Evolutionary conservation across 1,284 basidiomycete species (phyloP).

Genomic region (Phellinidium pouzarii): DNA sequence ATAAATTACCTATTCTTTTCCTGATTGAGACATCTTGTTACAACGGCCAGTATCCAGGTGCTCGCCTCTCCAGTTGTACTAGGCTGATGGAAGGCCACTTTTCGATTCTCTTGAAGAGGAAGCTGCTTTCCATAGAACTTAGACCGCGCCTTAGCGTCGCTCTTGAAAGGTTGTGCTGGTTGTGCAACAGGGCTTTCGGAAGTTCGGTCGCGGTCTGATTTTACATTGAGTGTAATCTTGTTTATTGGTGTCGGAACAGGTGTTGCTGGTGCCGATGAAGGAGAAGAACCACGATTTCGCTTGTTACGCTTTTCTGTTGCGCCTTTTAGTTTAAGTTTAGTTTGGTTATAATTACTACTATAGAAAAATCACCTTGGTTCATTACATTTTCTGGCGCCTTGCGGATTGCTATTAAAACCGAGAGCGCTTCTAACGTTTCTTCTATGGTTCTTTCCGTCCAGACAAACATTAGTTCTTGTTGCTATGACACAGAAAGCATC

Average conservation of each 20-base stretch:
- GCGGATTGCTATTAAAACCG: slow-evolving; percentile 62
- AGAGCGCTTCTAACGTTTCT: slow-evolving; percentile 60
- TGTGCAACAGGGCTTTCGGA: slow-evolving; percentile 46
- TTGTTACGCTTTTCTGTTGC: slow-evolving; percentile 64
- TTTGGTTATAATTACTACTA: not conserved
- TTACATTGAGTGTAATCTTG: slow-evolving; percentile 38
- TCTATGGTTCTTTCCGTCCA: slow-evolving; percentile 55
- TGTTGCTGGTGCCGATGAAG: slow-evolving; percentile 36
- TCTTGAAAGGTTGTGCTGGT: slow-evolving; percentile 46
- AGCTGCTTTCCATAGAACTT: slow-evolving; percentile 55
- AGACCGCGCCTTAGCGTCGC: slow-evolving; percentile 57
- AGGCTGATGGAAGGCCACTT: slow-evolving; percentile 73
- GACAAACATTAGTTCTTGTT: too few species aligned
- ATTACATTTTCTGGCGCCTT: slow-evolving; percentile 52
- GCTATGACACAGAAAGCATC: not conserved
- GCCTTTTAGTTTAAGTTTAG: not conserved
- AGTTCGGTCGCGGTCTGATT: slow-evolving; percentile 46
- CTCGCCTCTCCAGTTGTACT: slow-evolving; percentile 45
- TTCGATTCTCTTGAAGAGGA: slow-evolving; percentile 62
- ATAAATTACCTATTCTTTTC: slow-evolving; percentile 54
- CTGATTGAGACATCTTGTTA: slow-evolving; percentile 60
- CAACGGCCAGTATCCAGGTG: slow-evolving; percentile 74
- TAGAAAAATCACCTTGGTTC: slow-evolving; percentile 41
- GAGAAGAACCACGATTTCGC: slow-evolving; percentile 63
- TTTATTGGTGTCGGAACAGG: slow-evolving; percentile 34